These are phyloP conservation scores for Aspergillus bridgeri DNA, from an alignment of 495 filamentous ascomycete species.

Conservation along the genomic window DNA sequence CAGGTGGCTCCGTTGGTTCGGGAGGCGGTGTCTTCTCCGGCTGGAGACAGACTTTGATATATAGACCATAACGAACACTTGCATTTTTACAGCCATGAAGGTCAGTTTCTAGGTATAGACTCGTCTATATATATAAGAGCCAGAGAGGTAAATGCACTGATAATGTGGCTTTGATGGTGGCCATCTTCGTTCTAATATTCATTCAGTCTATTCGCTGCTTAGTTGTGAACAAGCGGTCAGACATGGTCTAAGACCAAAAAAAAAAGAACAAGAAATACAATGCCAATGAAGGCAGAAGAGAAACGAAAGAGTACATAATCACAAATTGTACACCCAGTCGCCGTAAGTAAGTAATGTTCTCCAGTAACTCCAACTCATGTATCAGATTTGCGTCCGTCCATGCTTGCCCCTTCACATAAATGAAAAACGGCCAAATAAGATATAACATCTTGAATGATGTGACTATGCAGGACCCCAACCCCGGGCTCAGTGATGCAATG, in stretches of 20 bases:
- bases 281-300: slow-evolving; percentile 16
- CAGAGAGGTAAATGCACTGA: background rate
- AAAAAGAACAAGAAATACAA: background rate
- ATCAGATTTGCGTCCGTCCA: slow-evolving; percentile 3
- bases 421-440: slow-evolving; percentile 1
- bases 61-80: background rate
- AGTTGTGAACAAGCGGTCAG: slow-evolving; percentile 25
- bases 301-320: slow-evolving; percentile 9
- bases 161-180: background rate
- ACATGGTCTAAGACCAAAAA: slow-evolving; percentile 11
- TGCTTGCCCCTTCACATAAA: slow-evolving; percentile 3
- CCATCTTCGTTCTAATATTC: background rate
- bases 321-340: background rate
- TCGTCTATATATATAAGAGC: background rate
- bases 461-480: slow-evolving; percentile 13
- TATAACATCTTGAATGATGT: slow-evolving; percentile 10
- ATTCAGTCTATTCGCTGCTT: slow-evolving; percentile 26
- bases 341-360: background rate
- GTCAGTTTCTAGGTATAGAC: no score
- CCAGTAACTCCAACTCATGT: slow-evolving; percentile 8
- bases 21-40: slow-evolving; percentile 50
- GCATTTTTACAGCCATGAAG: no score
- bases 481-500: slow-evolving; percentile 17
- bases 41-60: slow-evolving; percentile 4
- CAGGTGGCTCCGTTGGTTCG: slow-evolving; percentile 83